These are phyloP conservation scores for Uronychia setigera DNA, from an alignment of 73 alveolate species.

Conservation along the genomic window DNA sequence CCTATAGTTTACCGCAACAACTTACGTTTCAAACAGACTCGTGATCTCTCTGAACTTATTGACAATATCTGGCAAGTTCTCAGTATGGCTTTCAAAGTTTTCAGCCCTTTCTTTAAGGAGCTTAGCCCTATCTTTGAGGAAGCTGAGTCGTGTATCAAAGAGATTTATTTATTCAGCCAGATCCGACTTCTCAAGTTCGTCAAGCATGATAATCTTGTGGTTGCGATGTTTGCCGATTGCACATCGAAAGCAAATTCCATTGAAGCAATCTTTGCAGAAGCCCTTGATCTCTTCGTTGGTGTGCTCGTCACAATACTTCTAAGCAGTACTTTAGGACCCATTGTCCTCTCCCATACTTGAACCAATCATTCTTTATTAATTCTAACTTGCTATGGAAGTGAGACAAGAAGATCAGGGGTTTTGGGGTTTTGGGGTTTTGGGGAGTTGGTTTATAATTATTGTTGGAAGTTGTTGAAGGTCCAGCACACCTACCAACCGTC, in stretches of 20 bases:
- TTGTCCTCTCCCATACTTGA: background rate
- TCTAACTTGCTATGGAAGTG: too few species aligned
- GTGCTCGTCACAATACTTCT: constrained; percentile 46
- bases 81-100: constrained; percentile 45
- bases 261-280: constrained; percentile 57
- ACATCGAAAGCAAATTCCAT: constrained; percentile 65
- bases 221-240: constrained; percentile 57
- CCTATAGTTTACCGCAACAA: background rate
- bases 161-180: constrained; percentile 23
- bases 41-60: constrained; percentile 42
- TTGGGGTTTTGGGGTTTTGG: constrained; percentile 18
- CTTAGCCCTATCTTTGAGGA: constrained; percentile 43
- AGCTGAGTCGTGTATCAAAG: constrained; percentile 19
- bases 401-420: background rate
- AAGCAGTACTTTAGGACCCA: background rate
- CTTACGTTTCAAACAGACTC: constrained; percentile 37
- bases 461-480: too few species aligned
- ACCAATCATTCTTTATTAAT: background rate
- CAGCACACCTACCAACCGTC: too few species aligned
- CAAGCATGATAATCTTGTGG: constrained; percentile 53
- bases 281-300: constrained; percentile 52
- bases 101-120: constrained; percentile 40
- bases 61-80: constrained; percentile 52
- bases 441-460: too few species aligned
- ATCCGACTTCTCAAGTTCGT: constrained; percentile 58